Base-by-base conservation (phyloP, 2,329 filamentous ascomycete genomes). In the Hirsutella minnesotensis region DNA sequence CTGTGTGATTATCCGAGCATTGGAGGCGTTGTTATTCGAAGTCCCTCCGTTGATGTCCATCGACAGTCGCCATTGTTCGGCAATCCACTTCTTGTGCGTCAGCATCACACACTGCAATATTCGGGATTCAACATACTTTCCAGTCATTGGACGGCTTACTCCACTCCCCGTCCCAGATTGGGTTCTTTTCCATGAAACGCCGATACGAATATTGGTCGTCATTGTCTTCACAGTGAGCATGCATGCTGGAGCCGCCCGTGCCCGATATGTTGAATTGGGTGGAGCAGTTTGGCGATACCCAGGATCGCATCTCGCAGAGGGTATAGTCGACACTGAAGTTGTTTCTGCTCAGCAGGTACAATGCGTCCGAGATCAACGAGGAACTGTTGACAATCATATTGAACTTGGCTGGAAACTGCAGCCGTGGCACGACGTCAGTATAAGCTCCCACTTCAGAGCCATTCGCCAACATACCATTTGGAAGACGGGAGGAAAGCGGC, bases 221-320 rank as follows among this genome's bases (percentile, higher is more conserved):
- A 0, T 62, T 51, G 36, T 80, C 71, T 22, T 81, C 72, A 52
- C 85, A 92, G 20, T 74, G 61, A 0, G 79, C 73, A 27, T 62
- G 64, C 56, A 90, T 69, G 9, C 61, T 63, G 0, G 77, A 78
- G 2, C 83, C 82, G 2, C 60, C 64, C 5, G 67, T 68, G 0
- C 76, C 75, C 0, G 74, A 72, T 12, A 76, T 64, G 44, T 70
- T 65, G 51, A 75, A 81, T 4, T 59, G 58, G 0, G 85, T 88
- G 1, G 77, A 81, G 57, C 86, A 92, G 12, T 72, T 64, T 0
- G 79, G 69, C 0, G 81, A 78, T 1, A 78, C 57, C 49, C 77
- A 79, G 0, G 77, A 81, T 19, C 74, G 72, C 13, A 89, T 57
- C 35, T 80, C 68, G 54, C 85, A 92, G 1, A 92, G 61, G 0